Evolutionary conservation across 495 filamentous ascomycete genomes (phyloP).

Genomic region (Trichoderma erinaceum): DNA sequence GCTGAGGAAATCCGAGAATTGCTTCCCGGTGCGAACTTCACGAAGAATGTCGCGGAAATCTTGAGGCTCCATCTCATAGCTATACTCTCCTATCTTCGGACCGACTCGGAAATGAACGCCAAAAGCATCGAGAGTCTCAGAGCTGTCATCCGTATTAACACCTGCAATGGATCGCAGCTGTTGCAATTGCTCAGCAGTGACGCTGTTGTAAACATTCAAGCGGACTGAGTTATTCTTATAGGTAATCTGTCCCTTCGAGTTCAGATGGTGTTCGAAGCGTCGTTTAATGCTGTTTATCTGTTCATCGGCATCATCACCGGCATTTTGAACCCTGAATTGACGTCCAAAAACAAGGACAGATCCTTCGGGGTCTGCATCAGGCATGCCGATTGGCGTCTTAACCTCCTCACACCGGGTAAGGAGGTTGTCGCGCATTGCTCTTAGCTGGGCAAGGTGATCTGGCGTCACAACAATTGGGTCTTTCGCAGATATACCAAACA

Average conservation of each 20-base stretch:
- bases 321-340: neutral
- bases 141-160: neutral
- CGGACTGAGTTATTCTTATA: conserved; percentile 6
- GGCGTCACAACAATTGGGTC: neutral
- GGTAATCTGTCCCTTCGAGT: neutral
- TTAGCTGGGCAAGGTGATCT: neutral
- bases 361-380: neutral
- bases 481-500: neutral
- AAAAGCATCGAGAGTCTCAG: neutral
- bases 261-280: neutral
- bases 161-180: neutral
- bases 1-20: neutral
- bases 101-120: neutral
- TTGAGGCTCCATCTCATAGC: neutral
- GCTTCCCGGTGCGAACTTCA: neutral
- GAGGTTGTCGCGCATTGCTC: neutral
- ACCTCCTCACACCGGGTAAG: neutral
- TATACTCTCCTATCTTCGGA: neutral
- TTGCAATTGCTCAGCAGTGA: neutral
- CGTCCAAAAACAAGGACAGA: conserved; percentile 2
- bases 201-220: neutral
- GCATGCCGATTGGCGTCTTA: neutral
- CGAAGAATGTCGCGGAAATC: neutral
- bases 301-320: neutral
- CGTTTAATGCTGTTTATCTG: neutral